Evolutionary conservation across 2,329 filamentous ascomycete species (phyloP), one percentile per base, ranked within the genome.

Genomic region (Drechslerella dactyloides): DNA sequence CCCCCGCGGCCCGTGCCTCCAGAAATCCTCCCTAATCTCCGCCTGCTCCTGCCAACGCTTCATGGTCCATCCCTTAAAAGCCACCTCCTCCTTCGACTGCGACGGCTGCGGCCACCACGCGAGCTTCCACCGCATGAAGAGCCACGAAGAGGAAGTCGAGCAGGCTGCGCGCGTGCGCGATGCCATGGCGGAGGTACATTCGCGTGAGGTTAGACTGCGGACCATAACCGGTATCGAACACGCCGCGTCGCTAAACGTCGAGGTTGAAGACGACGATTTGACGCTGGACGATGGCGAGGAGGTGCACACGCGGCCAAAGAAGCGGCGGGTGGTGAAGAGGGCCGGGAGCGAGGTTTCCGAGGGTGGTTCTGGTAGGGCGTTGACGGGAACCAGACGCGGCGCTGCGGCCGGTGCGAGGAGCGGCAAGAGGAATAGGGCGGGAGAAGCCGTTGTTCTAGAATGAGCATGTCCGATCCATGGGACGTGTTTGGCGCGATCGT

Each of bases 11-110:
- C 79, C 79, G 58, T 85, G 83, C 77, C 83, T 83, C 57, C 80
- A 80, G 78, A 84, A 83, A 73, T 77, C 78, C 1, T 81, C 80
- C 23, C 76, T 84, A 15, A 76, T 84, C 33, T 76, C 81, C 1
- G 81, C 78, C 56, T 85, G 84, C 74, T 79, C 84, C 2, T 85
- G 84, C 75, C 77, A 84, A 46, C 80, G 84, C 17, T 85, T 85
- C 79, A 85, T 85, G 84, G 77, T 84, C 5, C 84, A 85, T 77
- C 84, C 84, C 0, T 79, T 85, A 48, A 85, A 85, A 78, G 83
- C 82, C 76, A 54, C 82, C 8, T 83, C 82, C 0, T 82, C 80
- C 5, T 85, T 83, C 78, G 82, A 84, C 73, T 85, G 84, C 76
- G 84, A 85, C 75, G 84, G 84, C 54, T 85, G 84, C 74, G 77